Conservation (phyloP, 148 eudicot species). For the Tetragonia tetragonoides region DNA sequence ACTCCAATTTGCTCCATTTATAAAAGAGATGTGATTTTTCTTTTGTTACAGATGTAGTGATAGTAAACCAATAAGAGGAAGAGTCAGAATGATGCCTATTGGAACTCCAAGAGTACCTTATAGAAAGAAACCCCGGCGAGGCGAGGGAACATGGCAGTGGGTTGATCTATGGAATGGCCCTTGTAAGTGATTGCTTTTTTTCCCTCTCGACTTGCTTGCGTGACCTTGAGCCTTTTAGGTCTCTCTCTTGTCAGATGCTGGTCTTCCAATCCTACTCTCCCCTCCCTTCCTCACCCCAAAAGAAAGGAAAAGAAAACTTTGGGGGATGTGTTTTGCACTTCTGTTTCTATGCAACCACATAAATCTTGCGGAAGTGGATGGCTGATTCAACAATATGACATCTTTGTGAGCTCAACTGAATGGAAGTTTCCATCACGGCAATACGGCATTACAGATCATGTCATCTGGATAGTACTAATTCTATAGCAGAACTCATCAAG, state of each 20-base stretch:
- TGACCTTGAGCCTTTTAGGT: neutral
- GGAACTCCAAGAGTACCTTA: constrained; percentile 80
- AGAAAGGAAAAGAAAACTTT: too few relatives aligned
- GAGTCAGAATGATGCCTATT: constrained; percentile 77
- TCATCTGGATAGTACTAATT: neutral
- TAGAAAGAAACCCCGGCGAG: constrained; percentile 38
- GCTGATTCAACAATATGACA: neutral
- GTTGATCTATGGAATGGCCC: constrained; percentile 79
- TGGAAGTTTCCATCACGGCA: neutral
- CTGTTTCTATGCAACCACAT: neutral
- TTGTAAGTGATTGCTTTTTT: constrained; percentile 49
- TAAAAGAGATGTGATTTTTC: constrained; percentile 5
- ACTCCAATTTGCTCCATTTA: neutral
- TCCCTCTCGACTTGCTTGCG: neutral
- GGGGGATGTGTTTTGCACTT: neutral
- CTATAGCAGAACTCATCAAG: neutral
- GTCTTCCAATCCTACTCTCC: neutral
- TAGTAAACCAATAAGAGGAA: constrained; percentile 55
- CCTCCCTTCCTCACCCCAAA: too few relatives aligned
- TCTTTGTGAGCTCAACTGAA: neutral
- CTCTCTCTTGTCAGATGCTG: neutral
- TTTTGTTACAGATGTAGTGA: constrained; percentile 40
- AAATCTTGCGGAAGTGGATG: neutral
- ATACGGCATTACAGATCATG: neutral
- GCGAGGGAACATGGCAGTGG: constrained; percentile 76